Evolutionary conservation across 306 rosid genomes (phyloP).

Genomic region (Pyrus bretschneideri): DNA sequence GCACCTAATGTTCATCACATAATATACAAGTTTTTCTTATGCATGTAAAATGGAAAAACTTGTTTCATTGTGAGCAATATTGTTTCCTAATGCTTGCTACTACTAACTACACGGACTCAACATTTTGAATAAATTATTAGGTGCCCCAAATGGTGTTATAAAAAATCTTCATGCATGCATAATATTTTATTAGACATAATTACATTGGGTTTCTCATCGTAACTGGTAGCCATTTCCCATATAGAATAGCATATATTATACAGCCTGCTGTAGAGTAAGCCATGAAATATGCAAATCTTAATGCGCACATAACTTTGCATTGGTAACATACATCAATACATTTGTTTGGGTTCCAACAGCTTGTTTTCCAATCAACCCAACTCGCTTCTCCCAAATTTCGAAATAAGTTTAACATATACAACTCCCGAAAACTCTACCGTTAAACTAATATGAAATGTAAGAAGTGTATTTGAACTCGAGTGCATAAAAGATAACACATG

Average conservation of each 20-base stretch:
- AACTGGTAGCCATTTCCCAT: not conserved
- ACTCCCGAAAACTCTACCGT: too few species aligned
- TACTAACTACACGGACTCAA: not conserved
- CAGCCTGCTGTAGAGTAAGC: not conserved
- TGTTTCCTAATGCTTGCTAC: not conserved
- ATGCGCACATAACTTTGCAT: not conserved
- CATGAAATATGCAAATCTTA: not conserved
- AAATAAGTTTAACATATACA: not conserved
- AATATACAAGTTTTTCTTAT: not conserved
- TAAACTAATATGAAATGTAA: not conserved
- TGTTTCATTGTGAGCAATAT: not conserved
- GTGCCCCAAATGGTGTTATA: not conserved
- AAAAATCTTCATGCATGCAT: not conserved
- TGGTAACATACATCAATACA: not conserved
- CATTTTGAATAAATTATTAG: not conserved
- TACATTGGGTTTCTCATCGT: slow-evolving; percentile 3
- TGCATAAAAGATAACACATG: not conserved
- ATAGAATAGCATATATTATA: not conserved
- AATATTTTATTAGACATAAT: not conserved
- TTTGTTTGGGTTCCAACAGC: not conserved
- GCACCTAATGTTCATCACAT: not conserved
- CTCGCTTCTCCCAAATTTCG: not conserved
- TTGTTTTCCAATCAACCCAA: not conserved
- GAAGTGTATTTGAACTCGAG: not conserved
- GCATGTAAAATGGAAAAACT: not conserved